Evolutionary conservation across 305 asterid species (phyloP).

Genomic region (Euphrasia arctica): DNA sequence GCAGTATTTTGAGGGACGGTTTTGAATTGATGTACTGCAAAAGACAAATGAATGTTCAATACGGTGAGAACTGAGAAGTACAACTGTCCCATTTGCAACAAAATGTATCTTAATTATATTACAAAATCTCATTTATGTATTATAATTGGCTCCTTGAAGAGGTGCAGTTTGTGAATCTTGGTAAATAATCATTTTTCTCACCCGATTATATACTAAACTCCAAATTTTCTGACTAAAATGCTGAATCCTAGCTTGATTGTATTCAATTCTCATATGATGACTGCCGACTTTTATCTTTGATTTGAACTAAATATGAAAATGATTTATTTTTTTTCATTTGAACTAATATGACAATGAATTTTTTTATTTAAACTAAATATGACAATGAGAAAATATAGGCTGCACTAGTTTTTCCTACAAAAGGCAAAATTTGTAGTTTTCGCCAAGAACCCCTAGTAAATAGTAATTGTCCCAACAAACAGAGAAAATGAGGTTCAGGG

Average conservation of each 20-base stretch:
- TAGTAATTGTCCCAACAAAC: not conserved
- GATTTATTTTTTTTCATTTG: not conserved
- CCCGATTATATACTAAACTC: too few species aligned
- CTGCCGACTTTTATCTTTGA: not conserved
- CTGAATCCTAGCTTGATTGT: not conserved
- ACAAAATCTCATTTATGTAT: not conserved
- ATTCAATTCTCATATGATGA: not conserved
- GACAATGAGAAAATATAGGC: too few species aligned
- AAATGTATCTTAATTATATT: not conserved
- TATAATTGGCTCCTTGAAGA: not conserved
- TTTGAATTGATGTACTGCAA: conserved; percentile 68
- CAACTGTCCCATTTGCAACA: not conserved
- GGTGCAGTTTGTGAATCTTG: not conserved
- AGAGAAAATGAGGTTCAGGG: not conserved
- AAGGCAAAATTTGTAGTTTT: too few species aligned
- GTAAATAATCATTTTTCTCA: too few species aligned
- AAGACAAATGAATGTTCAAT: conserved; percentile 17
- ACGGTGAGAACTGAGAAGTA: not conserved
- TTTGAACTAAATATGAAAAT: not conserved
- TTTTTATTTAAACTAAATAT: too few species aligned
- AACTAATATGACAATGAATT: too few species aligned
- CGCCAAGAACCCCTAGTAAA: not conserved
- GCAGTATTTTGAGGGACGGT: conserved; percentile 46
- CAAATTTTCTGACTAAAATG: not conserved
- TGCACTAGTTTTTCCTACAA: too few species aligned